Evolutionary conservation across 495 filamentous ascomycete genomes (phyloP).

Genomic region (Lepidopterella palustris): DNA sequence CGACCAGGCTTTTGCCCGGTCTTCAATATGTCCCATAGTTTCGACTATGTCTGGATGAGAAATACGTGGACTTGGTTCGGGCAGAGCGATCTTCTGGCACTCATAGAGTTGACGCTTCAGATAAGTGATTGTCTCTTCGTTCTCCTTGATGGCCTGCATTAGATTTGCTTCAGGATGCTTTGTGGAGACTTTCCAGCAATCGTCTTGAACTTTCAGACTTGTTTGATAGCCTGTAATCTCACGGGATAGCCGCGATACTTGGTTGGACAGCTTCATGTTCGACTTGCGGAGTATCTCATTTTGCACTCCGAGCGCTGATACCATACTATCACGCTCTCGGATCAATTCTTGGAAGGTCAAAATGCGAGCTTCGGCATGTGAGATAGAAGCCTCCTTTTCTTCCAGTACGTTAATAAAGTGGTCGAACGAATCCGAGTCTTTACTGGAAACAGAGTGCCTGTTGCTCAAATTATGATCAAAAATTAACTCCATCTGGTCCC

Average conservation of each 20-base stretch:
- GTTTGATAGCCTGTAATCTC: not conserved
- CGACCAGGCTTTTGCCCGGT: not conserved
- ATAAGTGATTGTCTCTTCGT: not conserved
- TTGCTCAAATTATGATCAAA: not conserved
- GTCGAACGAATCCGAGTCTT: not conserved
- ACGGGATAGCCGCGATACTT: not conserved
- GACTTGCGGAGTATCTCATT: not conserved
- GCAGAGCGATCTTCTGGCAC: not conserved
- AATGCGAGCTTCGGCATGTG: not conserved
- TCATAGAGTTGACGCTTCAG: not conserved
- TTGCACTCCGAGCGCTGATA: not conserved
- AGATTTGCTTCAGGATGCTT: not conserved
- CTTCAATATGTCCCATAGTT: conserved; percentile 1
- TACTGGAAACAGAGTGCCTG: not conserved
- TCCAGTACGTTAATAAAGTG: not conserved
- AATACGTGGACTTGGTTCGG: conserved; percentile 1
- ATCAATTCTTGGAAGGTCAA: conserved; percentile 1
- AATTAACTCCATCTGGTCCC: not conserved
- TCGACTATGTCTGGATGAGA: not conserved
- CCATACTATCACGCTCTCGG: not conserved
- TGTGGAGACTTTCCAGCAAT: not conserved
- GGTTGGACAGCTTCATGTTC: not conserved
- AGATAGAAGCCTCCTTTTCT: not conserved
- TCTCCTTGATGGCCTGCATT: conserved; percentile 2
- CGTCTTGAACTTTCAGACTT: not conserved